Conservation (phyloP, 306 rosid species). For the Cucurbita pepo region DNA sequence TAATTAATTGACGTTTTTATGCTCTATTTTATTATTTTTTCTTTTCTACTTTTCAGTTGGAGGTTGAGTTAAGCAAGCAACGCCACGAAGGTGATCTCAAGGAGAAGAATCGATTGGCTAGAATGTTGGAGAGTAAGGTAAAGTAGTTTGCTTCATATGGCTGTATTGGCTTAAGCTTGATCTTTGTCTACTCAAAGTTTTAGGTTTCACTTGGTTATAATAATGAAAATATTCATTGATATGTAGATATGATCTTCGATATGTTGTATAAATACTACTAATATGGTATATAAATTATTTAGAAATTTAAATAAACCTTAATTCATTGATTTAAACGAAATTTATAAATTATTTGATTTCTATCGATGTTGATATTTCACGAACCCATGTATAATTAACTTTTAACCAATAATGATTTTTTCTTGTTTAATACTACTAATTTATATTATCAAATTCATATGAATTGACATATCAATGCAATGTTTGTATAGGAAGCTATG, state of each 20-base stretch:
- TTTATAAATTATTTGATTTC: not conserved
- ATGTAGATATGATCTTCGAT: no score
- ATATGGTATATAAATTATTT: no score
- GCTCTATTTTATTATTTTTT: not conserved
- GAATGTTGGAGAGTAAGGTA: constrained; percentile 61
- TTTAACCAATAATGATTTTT: not conserved
- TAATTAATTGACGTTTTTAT: not conserved
- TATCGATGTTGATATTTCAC: no score
- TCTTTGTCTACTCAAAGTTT: not conserved
- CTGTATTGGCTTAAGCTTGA: not conserved
- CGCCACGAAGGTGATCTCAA: constrained; percentile 77
- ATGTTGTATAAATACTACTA: no score
- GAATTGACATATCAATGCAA: no score
- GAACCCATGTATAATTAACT: not conserved
- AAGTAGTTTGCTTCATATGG: constrained; percentile 7
- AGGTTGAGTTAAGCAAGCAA: constrained; percentile 63
- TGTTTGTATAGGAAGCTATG: no score
- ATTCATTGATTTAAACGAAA: no score
- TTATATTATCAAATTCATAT: no score
- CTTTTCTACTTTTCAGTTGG: constrained; percentile 42
- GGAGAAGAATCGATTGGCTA: constrained; percentile 66
- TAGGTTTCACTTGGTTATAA: not conserved
- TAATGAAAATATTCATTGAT: no score
- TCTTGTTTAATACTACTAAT: not conserved
- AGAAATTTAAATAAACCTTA: no score